Conservation (phyloP, 129 eudicot genomes). For the Tanacetum coccineum region DNA sequence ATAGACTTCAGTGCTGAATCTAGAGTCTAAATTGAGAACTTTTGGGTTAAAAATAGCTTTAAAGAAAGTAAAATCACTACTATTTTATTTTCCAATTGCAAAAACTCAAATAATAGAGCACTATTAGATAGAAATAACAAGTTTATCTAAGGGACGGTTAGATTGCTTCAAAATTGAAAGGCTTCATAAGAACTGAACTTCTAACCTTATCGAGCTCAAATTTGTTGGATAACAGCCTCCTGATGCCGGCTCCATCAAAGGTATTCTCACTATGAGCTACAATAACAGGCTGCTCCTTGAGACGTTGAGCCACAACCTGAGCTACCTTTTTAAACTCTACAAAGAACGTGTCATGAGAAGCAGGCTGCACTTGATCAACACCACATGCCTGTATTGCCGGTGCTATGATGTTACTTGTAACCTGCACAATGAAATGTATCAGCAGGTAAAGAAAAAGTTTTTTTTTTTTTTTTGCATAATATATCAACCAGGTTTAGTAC, state of each 20-base stretch:
- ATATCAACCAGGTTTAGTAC: not conserved
- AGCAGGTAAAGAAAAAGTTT: not conserved
- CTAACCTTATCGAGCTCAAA: constrained; percentile 92
- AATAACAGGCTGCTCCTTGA: constrained; percentile 90
- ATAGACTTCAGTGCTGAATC: constrained; percentile 51
- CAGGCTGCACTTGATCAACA: constrained; percentile 32
- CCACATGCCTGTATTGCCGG: constrained; percentile 58
- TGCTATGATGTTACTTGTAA: constrained; percentile 59
- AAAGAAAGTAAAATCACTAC: not conserved
- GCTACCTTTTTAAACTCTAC: constrained; percentile 57
- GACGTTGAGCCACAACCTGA: constrained; percentile 51
- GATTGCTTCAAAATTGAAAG: not conserved
- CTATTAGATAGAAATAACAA: not conserved
- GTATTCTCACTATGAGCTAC: constrained; percentile 93
- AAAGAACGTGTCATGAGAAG: constrained; percentile 61
- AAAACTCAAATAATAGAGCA: not conserved
- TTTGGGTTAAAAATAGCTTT: constrained; percentile 6
- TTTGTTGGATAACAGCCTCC: constrained; percentile 74
- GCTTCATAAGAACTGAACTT: not conserved
- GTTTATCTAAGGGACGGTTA: not conserved
- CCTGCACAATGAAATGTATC: constrained; percentile 39
- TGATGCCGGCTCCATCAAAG: constrained; percentile 83
- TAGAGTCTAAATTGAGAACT: constrained; percentile 44
- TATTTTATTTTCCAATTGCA: not conserved
- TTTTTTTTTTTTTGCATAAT: not conserved